These are phyloP conservation scores for Calonectria hongkongensis DNA, from an alignment of 2,329 filamentous ascomycete genomes.

Conservation along the genomic window DNA sequence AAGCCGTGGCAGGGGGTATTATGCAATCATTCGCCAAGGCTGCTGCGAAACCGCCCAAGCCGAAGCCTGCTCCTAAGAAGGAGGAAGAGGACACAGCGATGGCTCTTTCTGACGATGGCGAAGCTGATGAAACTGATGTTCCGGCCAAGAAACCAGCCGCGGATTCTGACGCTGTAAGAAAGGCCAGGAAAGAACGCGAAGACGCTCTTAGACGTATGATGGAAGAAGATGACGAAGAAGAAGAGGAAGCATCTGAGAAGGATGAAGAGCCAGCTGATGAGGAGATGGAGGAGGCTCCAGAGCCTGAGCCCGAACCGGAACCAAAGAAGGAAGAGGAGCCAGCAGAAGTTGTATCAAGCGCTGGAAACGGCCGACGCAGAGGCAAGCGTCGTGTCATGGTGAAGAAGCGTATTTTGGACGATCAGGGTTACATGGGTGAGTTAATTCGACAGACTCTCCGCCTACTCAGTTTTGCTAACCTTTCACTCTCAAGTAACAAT, in stretches of 20 bases:
- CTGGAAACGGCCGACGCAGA: constrained; percentile 78
- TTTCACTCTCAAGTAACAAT: constrained; percentile 79
- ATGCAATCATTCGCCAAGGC: constrained; percentile 88
- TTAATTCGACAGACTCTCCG: constrained; percentile 36
- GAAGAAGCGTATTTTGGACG: constrained; percentile 90
- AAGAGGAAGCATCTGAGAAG: constrained; percentile 70
- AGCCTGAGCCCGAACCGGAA: constrained; percentile 62
- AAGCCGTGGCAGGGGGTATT: constrained; percentile 76
- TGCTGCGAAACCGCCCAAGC: constrained; percentile 63
- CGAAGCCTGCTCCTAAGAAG: constrained; percentile 67
- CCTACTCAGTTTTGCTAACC: constrained; percentile 38
- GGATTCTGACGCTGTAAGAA: constrained; percentile 53
- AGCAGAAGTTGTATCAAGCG: constrained; percentile 72
- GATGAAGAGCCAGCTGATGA: constrained; percentile 62
- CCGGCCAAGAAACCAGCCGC: constrained; percentile 50
- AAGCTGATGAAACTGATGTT: constrained; percentile 62
- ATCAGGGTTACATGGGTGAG: constrained; percentile 91
- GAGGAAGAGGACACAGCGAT: constrained; percentile 57
- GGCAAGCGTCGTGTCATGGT: constrained; percentile 88
- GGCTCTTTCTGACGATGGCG: constrained; percentile 63
- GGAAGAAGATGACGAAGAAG: constrained; percentile 78
- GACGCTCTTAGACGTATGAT: constrained; percentile 65
- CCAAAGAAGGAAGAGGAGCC: constrained; percentile 65
- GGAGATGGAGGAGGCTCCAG: constrained; percentile 63
- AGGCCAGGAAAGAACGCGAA: constrained; percentile 61